phyloP scores from a whole-genome alignment of 2,329 filamentous ascomycete species.

The Pezicula carpinea region DNA sequence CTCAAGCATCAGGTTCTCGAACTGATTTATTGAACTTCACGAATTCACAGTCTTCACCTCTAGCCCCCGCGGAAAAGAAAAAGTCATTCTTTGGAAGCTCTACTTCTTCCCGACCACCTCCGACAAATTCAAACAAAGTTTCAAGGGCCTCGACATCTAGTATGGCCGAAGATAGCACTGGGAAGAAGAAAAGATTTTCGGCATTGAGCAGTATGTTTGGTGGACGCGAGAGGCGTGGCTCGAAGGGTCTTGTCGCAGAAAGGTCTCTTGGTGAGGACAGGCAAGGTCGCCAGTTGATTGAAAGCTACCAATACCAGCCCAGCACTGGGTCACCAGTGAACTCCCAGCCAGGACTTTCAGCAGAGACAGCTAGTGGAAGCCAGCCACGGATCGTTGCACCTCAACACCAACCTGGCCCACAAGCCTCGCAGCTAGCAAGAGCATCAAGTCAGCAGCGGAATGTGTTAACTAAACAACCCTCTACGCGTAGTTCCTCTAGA shows the following conservation, averaged over 20 bases:
- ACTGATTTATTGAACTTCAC: slow-evolving; percentile 19
- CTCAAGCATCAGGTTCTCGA: slow-evolving; percentile 24
- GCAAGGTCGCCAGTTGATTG: slow-evolving; percentile 14
- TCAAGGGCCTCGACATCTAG: slow-evolving; percentile 16
- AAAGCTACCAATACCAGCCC: slow-evolving; percentile 3
- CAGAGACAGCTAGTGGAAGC: not conserved
- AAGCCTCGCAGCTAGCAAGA: slow-evolving; percentile 1
- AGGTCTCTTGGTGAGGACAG: slow-evolving; percentile 7
- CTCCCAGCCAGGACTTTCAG: not conserved
- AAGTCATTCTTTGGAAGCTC: slow-evolving; percentile 32
- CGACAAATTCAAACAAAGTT: slow-evolving; percentile 25
- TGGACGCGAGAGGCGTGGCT: slow-evolving; percentile 9
- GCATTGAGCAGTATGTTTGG: slow-evolving; percentile 24
- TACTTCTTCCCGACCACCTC: slow-evolving; percentile 7
- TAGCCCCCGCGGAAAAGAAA: slow-evolving; percentile 31
- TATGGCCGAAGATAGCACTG: slow-evolving; percentile 10
- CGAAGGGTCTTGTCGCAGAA: slow-evolving; percentile 3
- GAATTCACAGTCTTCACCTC: slow-evolving; percentile 10
- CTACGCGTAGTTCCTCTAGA: slow-evolving; percentile 5
- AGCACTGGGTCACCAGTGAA: not conserved
- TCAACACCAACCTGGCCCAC: slow-evolving; percentile 1
- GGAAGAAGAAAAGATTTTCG: slow-evolving; percentile 44
- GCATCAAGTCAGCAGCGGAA: slow-evolving; percentile 8
- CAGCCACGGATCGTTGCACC: not conserved
- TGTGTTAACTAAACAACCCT: slow-evolving; percentile 9